Percentiles rank a stretch among this genome's conserved stretches.
Conservation (phyloP, 2,329 filamentous ascomycete genomes). For the Exophiala sp. region DNA sequence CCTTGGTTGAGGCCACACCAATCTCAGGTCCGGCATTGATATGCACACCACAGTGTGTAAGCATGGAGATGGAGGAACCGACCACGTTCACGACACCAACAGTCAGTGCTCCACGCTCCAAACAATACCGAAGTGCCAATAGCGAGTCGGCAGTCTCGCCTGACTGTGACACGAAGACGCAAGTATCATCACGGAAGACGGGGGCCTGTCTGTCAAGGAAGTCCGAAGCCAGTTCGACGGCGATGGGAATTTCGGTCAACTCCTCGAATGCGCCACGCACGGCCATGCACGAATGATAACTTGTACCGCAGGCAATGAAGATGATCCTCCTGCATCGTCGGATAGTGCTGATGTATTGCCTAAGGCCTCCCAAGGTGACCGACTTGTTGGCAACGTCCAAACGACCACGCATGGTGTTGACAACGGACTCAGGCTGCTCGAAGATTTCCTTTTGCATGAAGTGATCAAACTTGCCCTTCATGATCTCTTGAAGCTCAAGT, state of each 20-base stretch:
- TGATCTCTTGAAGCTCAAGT: conserved; percentile 98
- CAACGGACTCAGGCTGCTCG: conserved; percentile 97
- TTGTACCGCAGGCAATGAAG: conserved; percentile 97
- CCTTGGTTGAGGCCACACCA: conserved; percentile 97
- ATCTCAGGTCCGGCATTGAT: conserved; percentile 99
- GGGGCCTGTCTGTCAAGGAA: conserved; percentile 95
- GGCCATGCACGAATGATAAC: conserved; percentile 99
- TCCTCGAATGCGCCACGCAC: conserved; percentile 97
- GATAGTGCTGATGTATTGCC: conserved; percentile 94
- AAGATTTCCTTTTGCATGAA: conserved; percentile 99
- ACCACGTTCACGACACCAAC: conserved; percentile 99
- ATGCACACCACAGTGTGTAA: conserved; percentile 99
- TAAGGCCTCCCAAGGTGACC: conserved; percentile 89
- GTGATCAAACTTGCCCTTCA: conserved; percentile 99
- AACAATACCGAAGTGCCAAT: conserved; percentile 93
- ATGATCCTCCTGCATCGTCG: conserved; percentile 95
- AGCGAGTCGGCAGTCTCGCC: conserved; percentile 97
- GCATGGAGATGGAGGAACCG: conserved; percentile 94
- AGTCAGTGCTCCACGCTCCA: conserved; percentile 93
- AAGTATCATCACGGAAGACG: conserved; percentile 98
- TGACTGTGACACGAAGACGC: conserved; percentile 97
- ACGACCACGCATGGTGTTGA: conserved; percentile 99
- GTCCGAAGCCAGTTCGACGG: conserved; percentile 94
- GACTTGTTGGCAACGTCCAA: conserved; percentile 88
- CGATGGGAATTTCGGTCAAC: conserved; percentile 93